Evolutionary conservation across 768 basidiomycete genomes (phyloP).

Genomic region (Leccinum fibrillosum): DNA sequence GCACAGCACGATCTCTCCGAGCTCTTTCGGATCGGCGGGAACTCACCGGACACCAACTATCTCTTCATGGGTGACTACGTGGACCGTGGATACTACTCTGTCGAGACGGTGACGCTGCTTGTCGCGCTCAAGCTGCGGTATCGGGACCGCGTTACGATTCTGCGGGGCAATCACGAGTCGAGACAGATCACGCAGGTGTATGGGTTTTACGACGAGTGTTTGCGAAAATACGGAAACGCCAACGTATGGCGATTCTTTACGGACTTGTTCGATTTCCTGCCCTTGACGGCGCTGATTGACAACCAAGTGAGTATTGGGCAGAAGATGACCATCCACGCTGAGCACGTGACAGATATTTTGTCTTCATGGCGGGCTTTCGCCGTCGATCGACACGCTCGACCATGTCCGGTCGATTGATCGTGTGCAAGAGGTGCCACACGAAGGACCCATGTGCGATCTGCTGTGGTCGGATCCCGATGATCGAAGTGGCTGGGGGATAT

Average conservation of each 20-base stretch:
- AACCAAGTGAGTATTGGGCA: slow-evolving; percentile 77
- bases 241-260: slow-evolving; percentile 99
- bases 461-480: slow-evolving; percentile 99
- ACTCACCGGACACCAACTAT: slow-evolving; percentile 99
- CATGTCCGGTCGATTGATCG: slow-evolving; percentile 98
- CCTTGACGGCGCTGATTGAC: slow-evolving; percentile 96
- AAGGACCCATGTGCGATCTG: slow-evolving; percentile 99
- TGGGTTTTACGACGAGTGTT: slow-evolving; percentile 99
- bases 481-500: slow-evolving; percentile 99
- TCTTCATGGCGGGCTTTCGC: slow-evolving; percentile 94
- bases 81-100: slow-evolving; percentile 98
- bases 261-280: slow-evolving; percentile 96
- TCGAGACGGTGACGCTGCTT: slow-evolving; percentile 96
- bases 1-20: slow-evolving; percentile 97
- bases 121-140: slow-evolving; percentile 98
- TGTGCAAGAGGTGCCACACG: slow-evolving; percentile 98
- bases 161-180: slow-evolving; percentile 98
- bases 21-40: slow-evolving; percentile 97
- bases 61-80: slow-evolving; percentile 99
- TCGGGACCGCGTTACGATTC: slow-evolving; percentile 95
- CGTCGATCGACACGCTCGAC: slow-evolving; percentile 99
- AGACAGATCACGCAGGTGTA: slow-evolving; percentile 99
- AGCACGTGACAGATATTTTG: slow-evolving; percentile 81
- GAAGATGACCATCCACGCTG: slow-evolving; percentile 5
- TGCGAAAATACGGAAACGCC: slow-evolving; percentile 99